phyloP scores from a whole-genome alignment of 306 rosid species.

The Inga leiocalycina region DNA sequence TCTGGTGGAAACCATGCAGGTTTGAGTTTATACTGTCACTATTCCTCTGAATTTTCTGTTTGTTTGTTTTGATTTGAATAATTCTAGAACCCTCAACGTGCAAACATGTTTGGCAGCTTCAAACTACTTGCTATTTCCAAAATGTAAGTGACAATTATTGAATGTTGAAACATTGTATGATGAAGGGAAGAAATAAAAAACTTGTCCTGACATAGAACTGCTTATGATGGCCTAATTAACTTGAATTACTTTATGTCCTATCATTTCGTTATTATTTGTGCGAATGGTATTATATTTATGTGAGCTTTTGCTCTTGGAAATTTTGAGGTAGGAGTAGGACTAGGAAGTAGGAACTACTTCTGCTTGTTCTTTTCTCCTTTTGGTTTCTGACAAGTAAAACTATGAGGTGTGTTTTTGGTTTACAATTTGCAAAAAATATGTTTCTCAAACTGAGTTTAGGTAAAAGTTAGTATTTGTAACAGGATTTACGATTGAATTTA shows the following conservation, averaged over 20 bases:
- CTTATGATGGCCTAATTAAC: not conserved
- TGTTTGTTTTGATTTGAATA: not conserved
- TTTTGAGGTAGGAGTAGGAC: not conserved
- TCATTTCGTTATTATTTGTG: slow-evolving; percentile 1
- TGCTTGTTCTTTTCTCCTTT: not conserved
- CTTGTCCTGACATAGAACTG: not conserved
- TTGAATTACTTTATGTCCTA: not conserved
- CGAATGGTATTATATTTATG: not conserved
- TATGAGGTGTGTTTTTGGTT: not conserved
- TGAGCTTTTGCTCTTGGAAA: not conserved
- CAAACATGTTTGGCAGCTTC: not conserved
- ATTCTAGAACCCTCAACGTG: not conserved
- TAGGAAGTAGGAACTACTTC: not conserved
- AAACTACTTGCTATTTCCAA: not conserved
- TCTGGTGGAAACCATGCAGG: slow-evolving; percentile 52
- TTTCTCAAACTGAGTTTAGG: not conserved
- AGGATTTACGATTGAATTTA: too few relatives aligned
- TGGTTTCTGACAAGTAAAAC: not conserved
- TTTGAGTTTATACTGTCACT: slow-evolving; percentile 31
- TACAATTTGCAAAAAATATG: too few relatives aligned
- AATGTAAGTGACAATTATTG: not conserved
- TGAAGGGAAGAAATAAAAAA: not conserved
- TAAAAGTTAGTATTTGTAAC: not conserved
- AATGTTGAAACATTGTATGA: not conserved
- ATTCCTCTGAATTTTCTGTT: not conserved